Evolutionary conservation across 1,284 basidiomycete genomes (phyloP), one percentile per base, ranked within the genome.

Genomic region (Cryptococcus sp.): DNA sequence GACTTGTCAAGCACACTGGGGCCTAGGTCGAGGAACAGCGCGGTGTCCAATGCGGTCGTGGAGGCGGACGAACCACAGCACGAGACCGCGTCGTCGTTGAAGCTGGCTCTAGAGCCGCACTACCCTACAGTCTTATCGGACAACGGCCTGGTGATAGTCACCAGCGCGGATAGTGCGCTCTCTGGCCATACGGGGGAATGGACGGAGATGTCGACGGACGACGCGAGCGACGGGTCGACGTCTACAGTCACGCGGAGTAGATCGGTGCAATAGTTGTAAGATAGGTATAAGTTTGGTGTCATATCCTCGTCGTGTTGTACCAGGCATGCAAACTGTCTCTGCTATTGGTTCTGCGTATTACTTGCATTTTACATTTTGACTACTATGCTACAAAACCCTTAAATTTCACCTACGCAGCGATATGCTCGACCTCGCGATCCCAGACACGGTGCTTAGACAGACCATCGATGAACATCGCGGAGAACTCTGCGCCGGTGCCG

Each of bases 361-460:
- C 7, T 35, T 35, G 7, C 31, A 35, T 35, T 8, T 31, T 35
- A 35, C 31, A 35, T 35, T 35, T 35, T 35, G 41, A 44, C 5
- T 45, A 45, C n/a, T n/a, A 42, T 42, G n/a, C 42, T 45, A 45
- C 22, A 45, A 22, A 45, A 45, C 7, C 42, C 42, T 13, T 5
- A 44, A 44, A 44, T 10, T 31, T 19, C 44, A 17, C 56, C 65
- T 68, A 79, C 20, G 76, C 76, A 27, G 77, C 75, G 52, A 79
- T 71, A 40, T 72, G 70, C 11, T 63, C 54, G 4, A 77, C 76
- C 53, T 77, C 75, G 64, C 77, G 58, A 46, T 69, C 75, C 77
- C 78, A 80, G 23, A 71, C 70, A 35, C 77, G 58, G 63, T 80
- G 78, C 66, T 77, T 73, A 25, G 73, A 64, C 31, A 79, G 63